Evolutionary conservation across 1,284 basidiomycete genomes (phyloP), one percentile per base, ranked within the genome.

Genomic region (Cryptococcus sp.): DNA sequence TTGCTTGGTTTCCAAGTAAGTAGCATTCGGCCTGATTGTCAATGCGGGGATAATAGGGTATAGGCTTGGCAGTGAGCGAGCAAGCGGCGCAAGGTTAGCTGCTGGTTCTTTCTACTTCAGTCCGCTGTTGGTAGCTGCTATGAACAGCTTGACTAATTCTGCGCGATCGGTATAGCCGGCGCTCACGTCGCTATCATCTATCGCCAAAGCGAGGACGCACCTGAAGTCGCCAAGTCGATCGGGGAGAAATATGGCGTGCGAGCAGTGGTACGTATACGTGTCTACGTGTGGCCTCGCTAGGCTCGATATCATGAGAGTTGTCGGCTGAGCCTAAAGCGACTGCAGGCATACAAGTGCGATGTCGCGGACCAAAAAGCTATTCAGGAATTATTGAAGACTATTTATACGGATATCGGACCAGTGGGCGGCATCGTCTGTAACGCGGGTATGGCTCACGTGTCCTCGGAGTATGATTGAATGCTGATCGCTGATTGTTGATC

Each of bases 101-200:
- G 1, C 16, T 10, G 41, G 3, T 52, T 16, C 41, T 29, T 17
- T 22, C 37, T 47, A 52, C 5, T 4, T 39, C 25, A 39, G 8
- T 7, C 29, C 29, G 29, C 29, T 34, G 3, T 10, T 34, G 8
- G 29, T 10, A 10, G n/a, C n/a, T n/a, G n/a, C n/a, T n/a, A 34
- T 10, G 3, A 10, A 29, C 10, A 29, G 26, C 26, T 10, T 4
- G 4, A 10, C 26, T 29, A 10, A 29, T 29, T 4, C 34, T 26
- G 40, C 29, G 11, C 46, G 17, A 37, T 19, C 20, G 41, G 29
- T 46, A n/a, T 25, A 62, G 71, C 71, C 40, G 71, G 71, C 15
- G 69, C 68, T 3, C 65, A 71, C 58, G 68, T 73, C 37, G 68
- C 69, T 3, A 67, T 71, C 49, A 57, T 73, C 54, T 73, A 71